Evolutionary conservation across 257 asterid genomes (phyloP).

Genomic region (Solanum medicagineum): DNA sequence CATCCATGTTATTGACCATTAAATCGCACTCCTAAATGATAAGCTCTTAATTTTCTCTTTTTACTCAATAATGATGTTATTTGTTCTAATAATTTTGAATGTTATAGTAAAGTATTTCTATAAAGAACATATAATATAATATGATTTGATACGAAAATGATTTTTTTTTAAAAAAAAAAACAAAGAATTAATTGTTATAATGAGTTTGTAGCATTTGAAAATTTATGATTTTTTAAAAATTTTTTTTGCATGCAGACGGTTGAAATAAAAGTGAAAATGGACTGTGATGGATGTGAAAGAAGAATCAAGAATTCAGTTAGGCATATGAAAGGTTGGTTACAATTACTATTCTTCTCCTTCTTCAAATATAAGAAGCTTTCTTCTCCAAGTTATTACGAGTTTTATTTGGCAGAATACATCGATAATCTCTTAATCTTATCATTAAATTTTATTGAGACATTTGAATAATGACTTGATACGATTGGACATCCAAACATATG

Average conservation of each 20-base stretch:
- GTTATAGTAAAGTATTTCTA: too few relatives aligned
- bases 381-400: background rate
- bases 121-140: too few relatives aligned
- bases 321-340: constrained; percentile 44
- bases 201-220: background rate
- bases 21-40: too few relatives aligned
- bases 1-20: background rate
- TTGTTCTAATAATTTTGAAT: background rate
- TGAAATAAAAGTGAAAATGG: constrained; percentile 82
- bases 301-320: constrained; percentile 64
- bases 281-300: constrained; percentile 93
- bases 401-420: background rate
- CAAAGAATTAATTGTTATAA: background rate
- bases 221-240: background rate
- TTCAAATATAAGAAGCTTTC: background rate
- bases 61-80: background rate
- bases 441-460: background rate
- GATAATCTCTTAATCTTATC: background rate
- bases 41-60: background rate
- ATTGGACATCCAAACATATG: background rate
- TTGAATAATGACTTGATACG: background rate
- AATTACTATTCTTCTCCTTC: background rate
- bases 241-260: constrained; percentile 69
- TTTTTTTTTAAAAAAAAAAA: too few relatives aligned
- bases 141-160: too few relatives aligned